Conservation (phyloP, 23 red algal genomes). For the Gracilaria vermiculophylla region DNA sequence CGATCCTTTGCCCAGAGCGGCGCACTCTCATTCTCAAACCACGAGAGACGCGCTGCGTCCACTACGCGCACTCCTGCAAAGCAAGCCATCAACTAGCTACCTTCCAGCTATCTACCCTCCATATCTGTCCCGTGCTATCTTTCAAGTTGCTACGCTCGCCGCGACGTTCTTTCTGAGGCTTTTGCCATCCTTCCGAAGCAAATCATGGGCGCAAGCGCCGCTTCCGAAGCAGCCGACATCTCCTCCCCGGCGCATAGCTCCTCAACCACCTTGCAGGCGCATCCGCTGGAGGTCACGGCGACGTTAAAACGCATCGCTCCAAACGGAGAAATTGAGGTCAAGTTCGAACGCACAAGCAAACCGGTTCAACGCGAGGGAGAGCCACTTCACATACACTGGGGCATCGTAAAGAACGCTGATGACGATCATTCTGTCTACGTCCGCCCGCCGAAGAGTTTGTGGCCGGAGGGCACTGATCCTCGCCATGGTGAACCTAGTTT, state of each 20-base stretch:
- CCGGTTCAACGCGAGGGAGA: constrained; percentile 68
- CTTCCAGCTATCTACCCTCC: neutral
- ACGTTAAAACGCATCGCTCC: neutral
- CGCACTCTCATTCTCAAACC: neutral
- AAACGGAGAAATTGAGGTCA: constrained; percentile 6
- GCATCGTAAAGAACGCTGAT: constrained; percentile 28
- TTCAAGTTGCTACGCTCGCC: neutral
- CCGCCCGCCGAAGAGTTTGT: constrained; percentile 43
- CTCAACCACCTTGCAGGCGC: constrained; percentile 10
- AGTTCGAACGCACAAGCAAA: constrained; percentile 16
- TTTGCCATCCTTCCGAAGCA: neutral
- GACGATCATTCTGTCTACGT: constrained; percentile 67
- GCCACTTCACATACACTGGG: constrained; percentile 74
- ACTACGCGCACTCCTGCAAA: neutral
- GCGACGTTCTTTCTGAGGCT: neutral
- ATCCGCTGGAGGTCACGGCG: constrained; percentile 29
- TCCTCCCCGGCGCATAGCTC: neutral
- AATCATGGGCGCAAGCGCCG: constrained; percentile 13
- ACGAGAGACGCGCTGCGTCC: no score
- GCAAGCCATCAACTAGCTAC: neutral
- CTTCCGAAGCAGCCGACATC: neutral
- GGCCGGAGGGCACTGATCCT: constrained; percentile 47
- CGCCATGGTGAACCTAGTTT: constrained; percentile 47
- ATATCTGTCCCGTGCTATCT: neutral
- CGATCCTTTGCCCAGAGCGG: neutral